Percentiles rank a stretch among this genome's conserved stretches.
These are phyloP conservation scores for Monosporascus sp. DNA, from an alignment of 2,329 filamentous ascomycete species.

Conservation along the genomic window DNA sequence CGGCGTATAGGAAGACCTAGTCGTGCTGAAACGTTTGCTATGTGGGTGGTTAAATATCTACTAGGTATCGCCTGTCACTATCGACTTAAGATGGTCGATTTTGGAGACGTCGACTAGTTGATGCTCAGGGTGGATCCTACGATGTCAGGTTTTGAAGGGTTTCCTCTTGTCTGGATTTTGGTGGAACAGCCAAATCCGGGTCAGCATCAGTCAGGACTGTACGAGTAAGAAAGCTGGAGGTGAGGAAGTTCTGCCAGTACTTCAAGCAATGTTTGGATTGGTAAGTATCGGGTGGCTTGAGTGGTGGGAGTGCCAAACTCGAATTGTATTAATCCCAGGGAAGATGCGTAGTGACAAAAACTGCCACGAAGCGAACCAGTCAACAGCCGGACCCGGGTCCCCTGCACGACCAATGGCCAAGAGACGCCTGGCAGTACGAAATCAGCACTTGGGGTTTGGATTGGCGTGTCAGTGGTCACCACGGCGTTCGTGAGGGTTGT, in stretches of 20 bases:
- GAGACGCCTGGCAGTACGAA: conserved; percentile 28
- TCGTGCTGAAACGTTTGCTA: neutral
- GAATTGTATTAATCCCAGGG: conserved; percentile 15
- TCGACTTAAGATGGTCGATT: neutral
- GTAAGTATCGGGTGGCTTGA: conserved; percentile 24
- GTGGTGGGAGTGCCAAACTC: conserved; percentile 21
- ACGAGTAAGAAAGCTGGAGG: conserved; percentile 13
- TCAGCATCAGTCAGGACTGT: conserved; percentile 9
- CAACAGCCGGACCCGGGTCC: conserved; percentile 28
- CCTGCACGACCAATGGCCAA: conserved; percentile 34
- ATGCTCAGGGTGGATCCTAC: neutral
- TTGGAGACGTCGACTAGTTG: neutral
- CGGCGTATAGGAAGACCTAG: neutral
- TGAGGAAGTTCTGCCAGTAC: conserved; percentile 19
- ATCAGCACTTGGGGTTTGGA: conserved; percentile 23
- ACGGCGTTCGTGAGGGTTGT: conserved; percentile 16
- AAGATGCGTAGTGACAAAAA: conserved; percentile 24
- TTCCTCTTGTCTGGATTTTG: neutral
- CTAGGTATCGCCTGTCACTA: neutral
- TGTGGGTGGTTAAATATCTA: neutral
- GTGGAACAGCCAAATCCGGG: neutral
- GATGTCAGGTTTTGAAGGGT: neutral
- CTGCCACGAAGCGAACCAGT: conserved; percentile 34
- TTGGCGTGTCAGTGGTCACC: conserved; percentile 30
- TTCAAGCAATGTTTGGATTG: conserved; percentile 20